phyloP scores from a whole-genome alignment of 1,284 basidiomycete genomes.

The Trametes pubescens region DNA sequence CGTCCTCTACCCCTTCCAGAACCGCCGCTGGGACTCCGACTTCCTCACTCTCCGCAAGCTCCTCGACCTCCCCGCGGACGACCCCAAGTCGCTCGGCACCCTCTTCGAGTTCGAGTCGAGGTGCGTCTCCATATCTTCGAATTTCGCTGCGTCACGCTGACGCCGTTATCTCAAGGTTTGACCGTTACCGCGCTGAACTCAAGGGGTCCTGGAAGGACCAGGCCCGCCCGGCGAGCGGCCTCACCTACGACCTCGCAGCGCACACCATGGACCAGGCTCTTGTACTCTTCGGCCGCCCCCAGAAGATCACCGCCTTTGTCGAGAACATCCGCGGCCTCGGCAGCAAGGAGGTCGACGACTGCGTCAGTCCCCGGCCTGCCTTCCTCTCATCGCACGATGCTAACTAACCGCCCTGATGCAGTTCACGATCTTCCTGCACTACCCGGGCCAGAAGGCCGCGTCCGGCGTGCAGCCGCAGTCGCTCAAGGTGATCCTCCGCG shows the following conservation, averaged over 20 bases:
- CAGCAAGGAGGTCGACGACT: constrained; percentile 71
- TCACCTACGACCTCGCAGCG: constrained; percentile 70
- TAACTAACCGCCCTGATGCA: constrained; percentile 39
- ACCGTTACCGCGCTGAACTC: constrained; percentile 74
- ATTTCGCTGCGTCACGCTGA: background rate
- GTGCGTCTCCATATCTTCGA: constrained; percentile 49
- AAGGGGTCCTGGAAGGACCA: constrained; percentile 80
- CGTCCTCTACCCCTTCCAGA: constrained; percentile 82
- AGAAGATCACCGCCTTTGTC: constrained; percentile 72
- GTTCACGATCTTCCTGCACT: constrained; percentile 77
- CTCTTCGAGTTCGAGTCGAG: constrained; percentile 81
- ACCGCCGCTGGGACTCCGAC: constrained; percentile 86
- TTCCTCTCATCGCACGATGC: background rate
- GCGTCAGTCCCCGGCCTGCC: constrained; percentile 48
- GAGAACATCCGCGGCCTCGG: constrained; percentile 75
- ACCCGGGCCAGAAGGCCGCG: constrained; percentile 43
- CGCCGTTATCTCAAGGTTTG: constrained; percentile 57
- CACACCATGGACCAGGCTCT: constrained; percentile 84
- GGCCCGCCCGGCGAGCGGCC: constrained; percentile 59
- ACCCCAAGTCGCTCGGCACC: constrained; percentile 64
- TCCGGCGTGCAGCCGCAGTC: constrained; percentile 55
- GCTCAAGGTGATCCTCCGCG: constrained; percentile 73
- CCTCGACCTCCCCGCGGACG: constrained; percentile 59
- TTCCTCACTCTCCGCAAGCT: constrained; percentile 79
- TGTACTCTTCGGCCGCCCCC: constrained; percentile 79